Evolutionary conservation across 2,329 filamentous ascomycete species (phyloP), one percentile per base, ranked within the genome.

Genomic region (Hymenotorrendiella dingleyae): DNA sequence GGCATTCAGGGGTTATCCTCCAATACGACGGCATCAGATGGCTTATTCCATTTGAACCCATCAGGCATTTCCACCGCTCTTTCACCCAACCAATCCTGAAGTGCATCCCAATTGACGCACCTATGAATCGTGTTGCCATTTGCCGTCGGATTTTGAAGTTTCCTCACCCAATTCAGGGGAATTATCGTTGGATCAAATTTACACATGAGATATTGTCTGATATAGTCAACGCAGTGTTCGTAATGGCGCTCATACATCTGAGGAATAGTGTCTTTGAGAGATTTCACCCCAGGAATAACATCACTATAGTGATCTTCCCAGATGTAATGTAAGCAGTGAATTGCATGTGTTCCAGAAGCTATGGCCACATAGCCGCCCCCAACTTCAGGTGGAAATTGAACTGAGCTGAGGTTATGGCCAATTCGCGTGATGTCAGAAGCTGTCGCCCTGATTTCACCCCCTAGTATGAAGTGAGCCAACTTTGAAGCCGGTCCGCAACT

Each of bases 351-450:
- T 12, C 41, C 41, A 14, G 28, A 29, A 20, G 41, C 28, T 19
- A 36, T 36, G 10, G 34, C 41, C 4, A 36, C 23, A 17, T 43
- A 43, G n/a, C 41, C 42, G n/a, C 42, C 42, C 9, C 24, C 30
- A 17, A 14, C n/a, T 28, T 26, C 36, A 11, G 22, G 22, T 6
- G 36, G 36, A 8, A 60, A 4, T 66, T 62, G 40, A 73, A 76
- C 3, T 10, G 29, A 28, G 19, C 30, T 26, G 4, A 36, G 7
- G 20, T n/a, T n/a, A 22, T 30, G 22, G 6, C 17, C 14, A 14
- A 35, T 42, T 6, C 19, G 22, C 17, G 22, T 16, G 23, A 33
- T 27, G 37, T 36, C 33, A 7, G 24, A 27, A 7, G 24, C 24
- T 27, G 24, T 7, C 24, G 12, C 24, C 8, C 24, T 27, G 24